phyloP scores from a whole-genome alignment of 2,329 filamentous ascomycete species.

The Epichloe glyceriae region DNA sequence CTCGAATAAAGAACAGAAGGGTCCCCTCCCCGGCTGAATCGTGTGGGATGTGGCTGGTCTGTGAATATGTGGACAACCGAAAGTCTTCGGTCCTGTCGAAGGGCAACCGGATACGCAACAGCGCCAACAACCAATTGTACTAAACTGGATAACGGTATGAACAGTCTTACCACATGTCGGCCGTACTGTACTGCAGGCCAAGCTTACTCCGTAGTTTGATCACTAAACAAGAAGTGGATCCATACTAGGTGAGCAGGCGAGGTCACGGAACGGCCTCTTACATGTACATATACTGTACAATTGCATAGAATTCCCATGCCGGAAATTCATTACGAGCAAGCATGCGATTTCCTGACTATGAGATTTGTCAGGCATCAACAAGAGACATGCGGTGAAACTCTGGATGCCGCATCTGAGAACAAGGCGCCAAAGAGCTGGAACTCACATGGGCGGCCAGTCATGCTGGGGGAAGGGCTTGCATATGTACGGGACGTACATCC shows the following conservation, averaged over 20 bases:
- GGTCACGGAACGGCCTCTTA: no score
- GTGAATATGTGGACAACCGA: constrained; percentile 3
- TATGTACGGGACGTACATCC: background rate
- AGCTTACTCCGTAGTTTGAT: background rate
- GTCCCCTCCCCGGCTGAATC: background rate
- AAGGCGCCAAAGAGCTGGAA: background rate
- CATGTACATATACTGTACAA: no score
- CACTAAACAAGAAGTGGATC: background rate
- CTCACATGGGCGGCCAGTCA: background rate
- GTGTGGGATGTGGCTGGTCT: constrained; percentile 1
- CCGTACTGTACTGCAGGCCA: background rate
- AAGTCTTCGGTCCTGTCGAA: constrained; percentile 6
- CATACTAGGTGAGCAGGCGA: background rate
- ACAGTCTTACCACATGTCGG: background rate
- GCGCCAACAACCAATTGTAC: background rate
- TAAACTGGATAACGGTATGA: background rate
- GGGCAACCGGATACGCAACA: background rate
- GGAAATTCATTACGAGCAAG: background rate
- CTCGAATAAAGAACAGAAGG: background rate
- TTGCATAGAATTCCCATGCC: background rate
- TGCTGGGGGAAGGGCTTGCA: background rate
- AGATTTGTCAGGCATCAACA: background rate
- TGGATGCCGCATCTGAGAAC: no score
- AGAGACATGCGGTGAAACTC: background rate
- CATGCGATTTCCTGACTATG: background rate